A percentile compares a stretch with the other conserved stretches of the same genome.
Conservation (phyloP, 345 rosid species). For the Citrus sp. region DNA sequence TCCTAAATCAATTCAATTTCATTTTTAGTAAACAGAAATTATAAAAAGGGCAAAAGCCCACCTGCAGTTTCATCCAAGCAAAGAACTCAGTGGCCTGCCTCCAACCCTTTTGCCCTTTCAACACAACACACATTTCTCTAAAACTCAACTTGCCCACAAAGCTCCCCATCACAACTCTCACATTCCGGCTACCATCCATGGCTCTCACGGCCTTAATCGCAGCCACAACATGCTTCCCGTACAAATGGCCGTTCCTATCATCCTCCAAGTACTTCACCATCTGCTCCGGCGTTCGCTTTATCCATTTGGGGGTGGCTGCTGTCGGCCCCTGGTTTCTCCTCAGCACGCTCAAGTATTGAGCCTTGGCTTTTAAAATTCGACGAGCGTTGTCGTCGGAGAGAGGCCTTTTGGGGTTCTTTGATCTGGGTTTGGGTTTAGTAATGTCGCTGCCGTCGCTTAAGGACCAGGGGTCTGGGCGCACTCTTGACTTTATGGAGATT, state of each 20-base stretch:
- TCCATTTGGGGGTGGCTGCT: conserved; percentile 79
- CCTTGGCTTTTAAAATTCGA: conserved; percentile 74
- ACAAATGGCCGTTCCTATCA: conserved; percentile 67
- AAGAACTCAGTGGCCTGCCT: conserved; percentile 77
- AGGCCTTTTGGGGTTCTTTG: conserved; percentile 58
- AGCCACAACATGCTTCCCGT: conserved; percentile 83
- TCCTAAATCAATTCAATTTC: not conserved
- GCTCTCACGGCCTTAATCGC: conserved; percentile 74
- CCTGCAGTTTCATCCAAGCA: conserved; percentile 96
- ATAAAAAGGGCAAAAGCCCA: conserved; percentile 9
- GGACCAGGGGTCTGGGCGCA: conserved; percentile 81
- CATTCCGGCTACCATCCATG: conserved; percentile 41
- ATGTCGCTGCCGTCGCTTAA: conserved; percentile 63
- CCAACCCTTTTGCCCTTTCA: conserved; percentile 88
- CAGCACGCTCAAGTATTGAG: conserved; percentile 59
- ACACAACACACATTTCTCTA: conserved; percentile 87
- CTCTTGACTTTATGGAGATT: conserved; percentile 25
- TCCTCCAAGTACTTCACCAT: conserved; percentile 82
- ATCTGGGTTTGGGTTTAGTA: conserved; percentile 59
- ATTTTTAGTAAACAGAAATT: not conserved
- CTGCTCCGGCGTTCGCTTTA: conserved; percentile 83
- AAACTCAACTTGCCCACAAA: conserved; percentile 77
- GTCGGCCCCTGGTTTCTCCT: conserved; percentile 75
- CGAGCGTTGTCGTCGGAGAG: conserved; percentile 83
- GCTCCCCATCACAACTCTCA: conserved; percentile 69